A percentile compares a stretch with the other conserved stretches of the same genome.
Evolutionary conservation across 306 rosid genomes (phyloP).

Genomic region (Vachellia collinsii): DNA sequence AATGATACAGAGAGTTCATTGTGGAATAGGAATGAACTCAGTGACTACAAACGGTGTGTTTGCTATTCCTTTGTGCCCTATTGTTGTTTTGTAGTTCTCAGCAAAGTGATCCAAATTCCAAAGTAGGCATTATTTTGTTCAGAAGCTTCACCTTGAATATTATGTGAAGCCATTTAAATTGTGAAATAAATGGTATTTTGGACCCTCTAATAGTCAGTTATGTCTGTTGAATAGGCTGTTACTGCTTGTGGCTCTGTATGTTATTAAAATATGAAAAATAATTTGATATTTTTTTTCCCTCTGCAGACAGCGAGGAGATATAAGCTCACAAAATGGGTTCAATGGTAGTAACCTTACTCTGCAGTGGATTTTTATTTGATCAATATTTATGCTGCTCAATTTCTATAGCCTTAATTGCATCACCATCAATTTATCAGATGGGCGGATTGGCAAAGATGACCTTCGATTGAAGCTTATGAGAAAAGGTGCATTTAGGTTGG

Average conservation of each 20-base stretch:
- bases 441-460: slow-evolving; percentile 72
- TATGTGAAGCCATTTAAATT: not conserved
- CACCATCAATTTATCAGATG: slow-evolving; percentile 43
- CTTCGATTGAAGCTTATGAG: slow-evolving; percentile 85
- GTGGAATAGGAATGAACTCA: slow-evolving; percentile 49
- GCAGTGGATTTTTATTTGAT: slow-evolving; percentile 37
- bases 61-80: slow-evolving; percentile 23
- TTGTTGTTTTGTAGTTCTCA: not conserved
- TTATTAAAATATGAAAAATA: slow-evolving; percentile 8
- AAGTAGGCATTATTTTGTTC: not conserved
- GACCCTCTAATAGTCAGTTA: slow-evolving; percentile 7
- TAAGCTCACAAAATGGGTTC: slow-evolving; percentile 51
- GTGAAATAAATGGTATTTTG: not conserved
- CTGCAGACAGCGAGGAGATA: slow-evolving; percentile 76
- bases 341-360: slow-evolving; percentile 60
- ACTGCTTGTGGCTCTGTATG: slow-evolving; percentile 7
- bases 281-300: slow-evolving; percentile 23
- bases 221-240: slow-evolving; percentile 6
- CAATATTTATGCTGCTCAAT: slow-evolving; percentile 31
- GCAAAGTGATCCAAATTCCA: not conserved
- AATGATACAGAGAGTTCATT: slow-evolving; percentile 51
- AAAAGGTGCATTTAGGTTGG: slow-evolving; percentile 58
- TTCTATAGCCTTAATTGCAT: slow-evolving; percentile 33
- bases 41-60: slow-evolving; percentile 68
- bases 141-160: not conserved